Conservation (phyloP, 495 filamentous ascomycete species). For the Hypoxylon fragiforme region DNA sequence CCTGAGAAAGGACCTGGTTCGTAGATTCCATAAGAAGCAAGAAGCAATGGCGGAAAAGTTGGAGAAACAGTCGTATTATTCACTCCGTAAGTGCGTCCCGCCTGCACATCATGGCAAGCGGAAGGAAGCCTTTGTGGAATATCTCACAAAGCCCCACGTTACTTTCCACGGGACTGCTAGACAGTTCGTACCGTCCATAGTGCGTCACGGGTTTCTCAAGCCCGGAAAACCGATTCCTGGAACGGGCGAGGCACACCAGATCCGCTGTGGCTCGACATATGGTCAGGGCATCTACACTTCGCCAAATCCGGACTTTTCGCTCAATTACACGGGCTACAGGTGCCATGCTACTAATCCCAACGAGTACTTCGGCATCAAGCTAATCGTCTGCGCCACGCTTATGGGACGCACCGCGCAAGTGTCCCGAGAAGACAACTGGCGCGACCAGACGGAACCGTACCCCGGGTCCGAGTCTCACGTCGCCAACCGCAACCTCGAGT, state of each 20-base stretch:
- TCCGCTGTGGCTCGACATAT: slow-evolving; percentile 43
- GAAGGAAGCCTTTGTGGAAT: slow-evolving; percentile 37
- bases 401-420: slow-evolving; percentile 41
- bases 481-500: slow-evolving; percentile 38
- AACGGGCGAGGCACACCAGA: slow-evolving; percentile 17
- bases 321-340: slow-evolving; percentile 33
- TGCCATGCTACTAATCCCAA: slow-evolving; percentile 25
- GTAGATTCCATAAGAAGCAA: slow-evolving; percentile 36
- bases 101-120: slow-evolving; percentile 26
- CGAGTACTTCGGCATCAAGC: slow-evolving; percentile 40
- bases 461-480: slow-evolving; percentile 41
- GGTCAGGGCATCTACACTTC: slow-evolving; percentile 46
- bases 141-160: slow-evolving; percentile 37
- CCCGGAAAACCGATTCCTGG: slow-evolving; percentile 38
- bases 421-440: slow-evolving; percentile 29
- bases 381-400: slow-evolving; percentile 45
- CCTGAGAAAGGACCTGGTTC: slow-evolving; percentile 38
- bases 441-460: slow-evolving; percentile 17
- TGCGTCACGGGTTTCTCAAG: slow-evolving; percentile 47
- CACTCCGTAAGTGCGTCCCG: slow-evolving; percentile 12
- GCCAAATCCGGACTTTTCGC: slow-evolving; percentile 37
- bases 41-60: slow-evolving; percentile 35
- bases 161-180: slow-evolving; percentile 48
- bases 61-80: background rate
- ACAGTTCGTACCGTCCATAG: slow-evolving; percentile 43